phyloP scores from a whole-genome alignment of 1,284 basidiomycete genomes.

The Puccinia triticina region DNA sequence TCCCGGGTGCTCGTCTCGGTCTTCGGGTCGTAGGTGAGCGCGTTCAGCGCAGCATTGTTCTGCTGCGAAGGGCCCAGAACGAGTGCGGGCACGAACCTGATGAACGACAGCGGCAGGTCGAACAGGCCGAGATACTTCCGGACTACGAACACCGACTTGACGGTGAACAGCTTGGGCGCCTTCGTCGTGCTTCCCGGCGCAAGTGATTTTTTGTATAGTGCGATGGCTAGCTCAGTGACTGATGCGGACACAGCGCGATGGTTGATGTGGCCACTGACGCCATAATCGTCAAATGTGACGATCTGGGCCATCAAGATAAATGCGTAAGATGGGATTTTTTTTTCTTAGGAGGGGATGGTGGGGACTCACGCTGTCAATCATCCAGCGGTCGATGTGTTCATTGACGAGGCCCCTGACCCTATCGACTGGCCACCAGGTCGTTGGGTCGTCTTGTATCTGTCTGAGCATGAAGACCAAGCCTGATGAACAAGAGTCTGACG shows the following conservation, averaged over 20 bases:
- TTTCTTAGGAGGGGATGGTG: not conserved
- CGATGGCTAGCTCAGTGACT: constrained; percentile 21
- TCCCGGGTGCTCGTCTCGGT: constrained; percentile 25
- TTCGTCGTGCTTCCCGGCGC: constrained; percentile 51
- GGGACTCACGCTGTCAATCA: constrained; percentile 69
- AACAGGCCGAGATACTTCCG: constrained; percentile 50
- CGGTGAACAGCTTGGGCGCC: constrained; percentile 65
- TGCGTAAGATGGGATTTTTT: constrained; percentile 34
- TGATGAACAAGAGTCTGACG: not conserved
- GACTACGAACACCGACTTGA: constrained; percentile 61
- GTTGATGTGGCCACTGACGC: constrained; percentile 86
- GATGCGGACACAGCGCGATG: constrained; percentile 74
- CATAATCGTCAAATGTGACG: constrained; percentile 81
- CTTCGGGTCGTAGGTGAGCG: constrained; percentile 52
- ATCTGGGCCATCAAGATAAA: constrained; percentile 65
- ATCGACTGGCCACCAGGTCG: constrained; percentile 69
- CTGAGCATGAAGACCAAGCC: constrained; percentile 61
- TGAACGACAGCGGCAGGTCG: constrained; percentile 52
- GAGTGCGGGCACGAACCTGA: constrained; percentile 43
- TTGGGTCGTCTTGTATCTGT: constrained; percentile 77
- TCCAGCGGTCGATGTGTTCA: constrained; percentile 67
- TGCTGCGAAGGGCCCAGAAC: constrained; percentile 65
- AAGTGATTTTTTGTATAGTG: constrained; percentile 22
- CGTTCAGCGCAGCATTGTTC: constrained; percentile 59
- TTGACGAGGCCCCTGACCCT: constrained; percentile 69